Evolutionary conservation across 202 grass and related monocot species (phyloP).

Genomic region (Bolboschoenoplectus hybrid): DNA sequence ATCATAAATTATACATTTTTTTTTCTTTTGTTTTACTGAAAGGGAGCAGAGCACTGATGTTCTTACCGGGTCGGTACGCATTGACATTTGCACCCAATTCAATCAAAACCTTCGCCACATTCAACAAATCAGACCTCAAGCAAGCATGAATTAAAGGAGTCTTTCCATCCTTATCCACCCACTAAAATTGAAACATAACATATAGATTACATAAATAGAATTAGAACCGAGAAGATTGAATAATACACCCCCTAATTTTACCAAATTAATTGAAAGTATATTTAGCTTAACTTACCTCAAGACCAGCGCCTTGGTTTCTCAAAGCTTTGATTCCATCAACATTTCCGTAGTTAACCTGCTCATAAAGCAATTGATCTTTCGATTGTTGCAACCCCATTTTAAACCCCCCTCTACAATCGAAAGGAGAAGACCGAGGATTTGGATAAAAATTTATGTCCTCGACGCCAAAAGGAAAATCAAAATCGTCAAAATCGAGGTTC

Average conservation of each 20-base stretch:
- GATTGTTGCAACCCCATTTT: conserved; percentile 83
- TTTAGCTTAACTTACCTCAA: conserved; percentile 56
- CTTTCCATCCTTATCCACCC: conserved; percentile 97
- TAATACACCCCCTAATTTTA: not conserved
- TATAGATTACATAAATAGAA: not conserved
- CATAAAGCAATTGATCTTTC: conserved; percentile 85
- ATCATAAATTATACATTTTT: not conserved
- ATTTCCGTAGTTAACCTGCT: conserved; percentile 90
- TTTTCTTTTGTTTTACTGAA: not conserved
- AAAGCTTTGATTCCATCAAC: conserved; percentile 64
- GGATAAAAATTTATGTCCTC: not conserved
- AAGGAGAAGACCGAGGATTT: not conserved
- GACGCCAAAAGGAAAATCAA: not conserved
- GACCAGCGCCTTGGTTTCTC: conserved; percentile 62
- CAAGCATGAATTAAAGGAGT: conserved; percentile 75
- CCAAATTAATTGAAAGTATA: conserved; percentile 14
- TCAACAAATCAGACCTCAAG: conserved; percentile 68
- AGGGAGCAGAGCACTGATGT: not conserved
- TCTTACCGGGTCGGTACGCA: conserved; percentile 69
- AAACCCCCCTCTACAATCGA: not conserved
- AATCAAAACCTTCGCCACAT: conserved; percentile 61
- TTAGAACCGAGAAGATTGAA: conserved; percentile 14
- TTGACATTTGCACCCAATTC: conserved; percentile 87
- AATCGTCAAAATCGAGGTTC: conserved; percentile 13
- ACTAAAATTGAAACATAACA: conserved; percentile 45